phyloP scores from a whole-genome alignment of 176 grass and related monocot genomes.

The Juncus inflexus region DNA sequence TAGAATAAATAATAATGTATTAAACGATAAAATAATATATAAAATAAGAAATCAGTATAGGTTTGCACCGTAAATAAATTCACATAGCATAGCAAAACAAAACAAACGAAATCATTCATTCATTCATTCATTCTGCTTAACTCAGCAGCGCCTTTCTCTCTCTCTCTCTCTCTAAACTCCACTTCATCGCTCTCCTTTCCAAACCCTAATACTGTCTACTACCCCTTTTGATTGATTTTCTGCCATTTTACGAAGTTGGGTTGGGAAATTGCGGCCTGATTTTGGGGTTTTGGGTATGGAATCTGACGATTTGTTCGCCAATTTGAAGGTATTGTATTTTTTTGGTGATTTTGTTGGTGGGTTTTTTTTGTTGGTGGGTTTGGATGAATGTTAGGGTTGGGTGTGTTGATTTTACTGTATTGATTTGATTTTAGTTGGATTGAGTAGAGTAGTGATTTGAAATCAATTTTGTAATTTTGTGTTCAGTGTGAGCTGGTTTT shows the following conservation, averaged over 20 bases:
- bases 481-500: no score
- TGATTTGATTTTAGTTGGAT: neutral
- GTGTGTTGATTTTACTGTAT: neutral
- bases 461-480: no score
- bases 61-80: no score
- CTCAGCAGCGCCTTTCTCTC: neutral
- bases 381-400: neutral
- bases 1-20: no score
- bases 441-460: no score
- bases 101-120: no score
- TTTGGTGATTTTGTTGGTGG: no score
- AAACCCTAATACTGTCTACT: no score
- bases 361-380: no score
- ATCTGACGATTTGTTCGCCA: neutral
- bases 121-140: slow-evolving; percentile 2
- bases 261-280: neutral
- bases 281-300: slow-evolving; percentile 16
- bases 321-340: slow-evolving; percentile 13
- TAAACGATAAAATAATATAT: no score
- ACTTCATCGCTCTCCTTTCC: neutral
- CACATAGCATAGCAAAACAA: no score
- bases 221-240: neutral
- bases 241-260: neutral
- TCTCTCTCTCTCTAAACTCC: neutral
- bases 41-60: no score